Conservation (phyloP, 2,329 filamentous ascomycete genomes). For the Didymella sp. region DNA sequence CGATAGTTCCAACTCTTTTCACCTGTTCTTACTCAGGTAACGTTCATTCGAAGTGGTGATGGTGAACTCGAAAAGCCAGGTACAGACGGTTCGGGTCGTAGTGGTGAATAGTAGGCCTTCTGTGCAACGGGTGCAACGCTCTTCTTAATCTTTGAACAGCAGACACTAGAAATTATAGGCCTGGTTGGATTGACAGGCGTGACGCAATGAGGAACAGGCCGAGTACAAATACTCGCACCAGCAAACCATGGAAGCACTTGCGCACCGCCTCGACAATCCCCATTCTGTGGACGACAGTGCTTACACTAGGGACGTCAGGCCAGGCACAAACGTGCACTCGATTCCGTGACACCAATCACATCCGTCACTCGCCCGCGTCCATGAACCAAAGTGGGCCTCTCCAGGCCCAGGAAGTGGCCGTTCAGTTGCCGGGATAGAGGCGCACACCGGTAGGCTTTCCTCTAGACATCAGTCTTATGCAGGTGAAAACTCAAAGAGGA, state of each 20-base stretch:
- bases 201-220: slow-evolving; percentile 32
- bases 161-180: slow-evolving; percentile 23
- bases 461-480: slow-evolving; percentile 21
- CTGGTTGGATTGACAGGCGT: slow-evolving; percentile 22
- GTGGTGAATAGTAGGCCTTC: slow-evolving; percentile 1
- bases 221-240: slow-evolving; percentile 36
- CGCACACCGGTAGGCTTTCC: slow-evolving; percentile 13
- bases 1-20: slow-evolving; percentile 13
- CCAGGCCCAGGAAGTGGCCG: slow-evolving; percentile 9
- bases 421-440: slow-evolving; percentile 12
- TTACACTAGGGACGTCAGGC: slow-evolving; percentile 30
- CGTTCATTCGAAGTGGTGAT: slow-evolving; percentile 5
- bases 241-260: slow-evolving; percentile 15
- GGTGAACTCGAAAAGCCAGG: slow-evolving; percentile 4
- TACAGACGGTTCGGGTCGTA: background rate
- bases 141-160: slow-evolving; percentile 16
- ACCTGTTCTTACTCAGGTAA: slow-evolving; percentile 10
- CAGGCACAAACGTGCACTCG: slow-evolving; percentile 33
- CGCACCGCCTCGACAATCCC: slow-evolving; percentile 28
- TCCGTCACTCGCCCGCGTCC: slow-evolving; percentile 14
- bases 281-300: slow-evolving; percentile 32
- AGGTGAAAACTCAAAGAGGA: slow-evolving; percentile 22
- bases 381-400: slow-evolving; percentile 26
- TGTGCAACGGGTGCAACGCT: slow-evolving; percentile 17
- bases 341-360: slow-evolving; percentile 36